Conservation (phyloP, 306 rosid genomes). For the Alnus rubra region DNA sequence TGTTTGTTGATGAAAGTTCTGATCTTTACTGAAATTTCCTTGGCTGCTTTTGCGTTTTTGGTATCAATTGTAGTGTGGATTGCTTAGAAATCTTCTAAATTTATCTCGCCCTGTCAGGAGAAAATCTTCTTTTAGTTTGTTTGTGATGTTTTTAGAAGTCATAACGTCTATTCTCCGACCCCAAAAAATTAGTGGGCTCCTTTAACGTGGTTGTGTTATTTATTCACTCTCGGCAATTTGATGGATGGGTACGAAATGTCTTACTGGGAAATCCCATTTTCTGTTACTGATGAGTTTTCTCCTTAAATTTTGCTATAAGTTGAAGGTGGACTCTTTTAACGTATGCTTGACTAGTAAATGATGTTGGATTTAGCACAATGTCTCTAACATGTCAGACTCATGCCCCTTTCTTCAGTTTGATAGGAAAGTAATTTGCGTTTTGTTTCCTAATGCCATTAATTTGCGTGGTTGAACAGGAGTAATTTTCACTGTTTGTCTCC, state of each 20-base stretch:
- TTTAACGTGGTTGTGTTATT: not conserved
- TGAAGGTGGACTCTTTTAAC: not conserved
- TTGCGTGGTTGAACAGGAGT: not conserved
- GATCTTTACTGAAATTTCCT: slow-evolving; percentile 21
- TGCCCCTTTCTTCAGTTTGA: not conserved
- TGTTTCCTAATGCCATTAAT: not conserved
- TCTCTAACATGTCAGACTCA: not conserved
- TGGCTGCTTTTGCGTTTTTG: slow-evolving; percentile 24
- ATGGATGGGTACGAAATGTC: not conserved
- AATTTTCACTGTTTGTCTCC: not conserved
- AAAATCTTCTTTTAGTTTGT: not conserved
- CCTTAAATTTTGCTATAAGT: not conserved
- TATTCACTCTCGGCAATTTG: not conserved
- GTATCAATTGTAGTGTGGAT: not conserved
- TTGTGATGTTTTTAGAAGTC: not conserved
- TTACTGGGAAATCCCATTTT: not conserved
- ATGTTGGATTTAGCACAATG: not conserved
- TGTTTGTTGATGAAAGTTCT: slow-evolving; percentile 19
- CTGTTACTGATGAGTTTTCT: not conserved
- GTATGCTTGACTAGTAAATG: not conserved
- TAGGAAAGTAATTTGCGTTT: not conserved
- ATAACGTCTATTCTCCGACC: not conserved
- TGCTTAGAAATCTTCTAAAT: slow-evolving; percentile 4
- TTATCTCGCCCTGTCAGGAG: not conserved
- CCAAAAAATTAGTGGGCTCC: not conserved